phyloP scores from a whole-genome alignment of 2,329 filamentous ascomycete genomes.

The Ceratocystis eucalypticola region DNA sequence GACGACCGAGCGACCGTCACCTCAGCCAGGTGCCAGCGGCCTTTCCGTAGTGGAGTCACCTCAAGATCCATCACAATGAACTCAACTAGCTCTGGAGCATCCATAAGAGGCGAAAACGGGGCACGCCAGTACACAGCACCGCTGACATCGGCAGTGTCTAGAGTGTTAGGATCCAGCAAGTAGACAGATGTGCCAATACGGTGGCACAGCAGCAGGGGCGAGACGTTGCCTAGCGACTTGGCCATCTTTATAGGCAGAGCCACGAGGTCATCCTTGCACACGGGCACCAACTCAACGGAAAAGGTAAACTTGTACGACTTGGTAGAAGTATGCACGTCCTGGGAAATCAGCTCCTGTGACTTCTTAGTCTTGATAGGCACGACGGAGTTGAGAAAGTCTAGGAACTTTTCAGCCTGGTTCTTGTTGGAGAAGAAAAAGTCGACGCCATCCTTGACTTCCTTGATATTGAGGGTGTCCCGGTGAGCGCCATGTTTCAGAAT shows the following conservation, averaged over 20 bases:
- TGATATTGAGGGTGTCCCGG: slow-evolving; percentile 92
- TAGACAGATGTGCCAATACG: slow-evolving; percentile 82
- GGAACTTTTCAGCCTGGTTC: slow-evolving; percentile 84
- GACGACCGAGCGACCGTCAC: slow-evolving; percentile 75
- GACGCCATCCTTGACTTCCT: slow-evolving; percentile 86
- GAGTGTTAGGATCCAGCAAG: slow-evolving; percentile 75
- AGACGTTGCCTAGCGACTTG: slow-evolving; percentile 76
- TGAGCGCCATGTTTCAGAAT: slow-evolving; percentile 91
- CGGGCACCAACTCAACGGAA: slow-evolving; percentile 77
- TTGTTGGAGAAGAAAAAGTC: slow-evolving; percentile 88
- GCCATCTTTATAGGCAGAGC: slow-evolving; percentile 81
- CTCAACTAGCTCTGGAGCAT: slow-evolving; percentile 73
- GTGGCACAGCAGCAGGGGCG: slow-evolving; percentile 73
- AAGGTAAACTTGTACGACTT: slow-evolving; percentile 93
- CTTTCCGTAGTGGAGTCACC: slow-evolving; percentile 57
- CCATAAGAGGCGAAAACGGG: slow-evolving; percentile 72
- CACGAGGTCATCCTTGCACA: slow-evolving; percentile 97
- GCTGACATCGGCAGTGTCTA: slow-evolving; percentile 79
- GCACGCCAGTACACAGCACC: slow-evolving; percentile 78
- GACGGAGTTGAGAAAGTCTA: slow-evolving; percentile 78
- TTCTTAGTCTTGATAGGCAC: slow-evolving; percentile 68
- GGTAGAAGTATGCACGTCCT: slow-evolving; percentile 79
- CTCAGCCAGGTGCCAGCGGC: slow-evolving; percentile 74
- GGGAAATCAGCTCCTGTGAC: slow-evolving; percentile 71
- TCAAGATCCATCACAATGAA: slow-evolving; percentile 95